Evolutionary conservation across 2,329 filamentous ascomycete genomes (phyloP).

Genomic region (Aureobasidium zeae): DNA sequence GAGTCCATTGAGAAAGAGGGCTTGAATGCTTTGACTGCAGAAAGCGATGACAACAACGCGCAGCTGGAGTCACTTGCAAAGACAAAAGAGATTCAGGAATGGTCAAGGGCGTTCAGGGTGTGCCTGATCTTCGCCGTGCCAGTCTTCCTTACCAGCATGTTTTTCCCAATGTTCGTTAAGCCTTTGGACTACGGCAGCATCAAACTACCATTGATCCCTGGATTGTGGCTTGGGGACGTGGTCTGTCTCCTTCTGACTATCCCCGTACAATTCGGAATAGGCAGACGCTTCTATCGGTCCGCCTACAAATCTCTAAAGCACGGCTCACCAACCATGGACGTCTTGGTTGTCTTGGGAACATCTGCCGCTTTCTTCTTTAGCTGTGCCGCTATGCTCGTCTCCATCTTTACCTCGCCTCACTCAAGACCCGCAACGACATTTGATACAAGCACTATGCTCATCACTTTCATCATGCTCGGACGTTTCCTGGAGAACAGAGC

Average conservation of each 20-base stretch:
- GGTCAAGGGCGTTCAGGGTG: slow-evolving; percentile 69
- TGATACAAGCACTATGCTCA: slow-evolving; percentile 96
- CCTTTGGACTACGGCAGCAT: slow-evolving; percentile 66
- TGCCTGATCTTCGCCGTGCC: slow-evolving; percentile 78
- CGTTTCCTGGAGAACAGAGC: slow-evolving; percentile 88
- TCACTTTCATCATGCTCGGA: slow-evolving; percentile 87
- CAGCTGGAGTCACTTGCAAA: slow-evolving; percentile 94
- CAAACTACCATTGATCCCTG: slow-evolving; percentile 53
- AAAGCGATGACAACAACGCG: slow-evolving; percentile 91
- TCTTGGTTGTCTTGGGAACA: slow-evolving; percentile 85
- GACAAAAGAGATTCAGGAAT: slow-evolving; percentile 91
- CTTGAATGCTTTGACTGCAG: slow-evolving; percentile 80
- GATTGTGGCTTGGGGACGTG: slow-evolving; percentile 81
- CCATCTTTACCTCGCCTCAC: slow-evolving; percentile 65
- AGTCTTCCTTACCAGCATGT: slow-evolving; percentile 87
- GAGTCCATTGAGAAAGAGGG: slow-evolving; percentile 72
- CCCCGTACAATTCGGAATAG: slow-evolving; percentile 93
- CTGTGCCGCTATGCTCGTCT: slow-evolving; percentile 74
- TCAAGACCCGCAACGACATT: slow-evolving; percentile 80
- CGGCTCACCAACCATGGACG: slow-evolving; percentile 91
- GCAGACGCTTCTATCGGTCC: slow-evolving; percentile 83
- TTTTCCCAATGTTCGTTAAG: slow-evolving; percentile 77
- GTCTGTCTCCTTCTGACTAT: slow-evolving; percentile 76
- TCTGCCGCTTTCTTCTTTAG: slow-evolving; percentile 97
- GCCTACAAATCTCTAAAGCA: slow-evolving; percentile 92